A percentile compares a stretch with the other conserved stretches of the same genome.
Conservation (phyloP, 306 rosid genomes). For the Pachyrhizus erosus region DNA sequence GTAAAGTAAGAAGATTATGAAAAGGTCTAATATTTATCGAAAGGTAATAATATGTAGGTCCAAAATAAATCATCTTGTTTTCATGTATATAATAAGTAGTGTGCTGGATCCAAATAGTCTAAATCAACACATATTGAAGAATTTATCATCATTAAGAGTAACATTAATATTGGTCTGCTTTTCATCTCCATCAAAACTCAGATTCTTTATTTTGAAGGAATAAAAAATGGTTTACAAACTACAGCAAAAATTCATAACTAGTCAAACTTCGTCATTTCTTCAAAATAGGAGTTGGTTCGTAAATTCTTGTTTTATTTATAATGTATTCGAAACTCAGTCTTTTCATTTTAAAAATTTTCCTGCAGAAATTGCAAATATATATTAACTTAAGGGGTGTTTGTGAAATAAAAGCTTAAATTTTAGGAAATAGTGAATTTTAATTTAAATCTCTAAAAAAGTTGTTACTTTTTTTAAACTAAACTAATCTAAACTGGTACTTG, state of each 20-base stretch:
- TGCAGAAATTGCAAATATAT: neutral
- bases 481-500: neutral
- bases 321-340: neutral
- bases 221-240: neutral
- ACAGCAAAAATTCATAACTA: neutral
- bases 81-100: constrained; percentile 17
- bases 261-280: neutral
- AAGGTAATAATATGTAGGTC: constrained; percentile 38
- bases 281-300: neutral
- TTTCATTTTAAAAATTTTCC: neutral
- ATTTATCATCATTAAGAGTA: constrained; percentile 3
- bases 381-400: neutral
- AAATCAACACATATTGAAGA: neutral
- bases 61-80: constrained; percentile 38
- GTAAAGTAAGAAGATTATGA: neutral
- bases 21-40: neutral
- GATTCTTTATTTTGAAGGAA: neutral
- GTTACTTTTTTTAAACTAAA: neutral
- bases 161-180: neutral
- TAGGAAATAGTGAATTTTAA: neutral
- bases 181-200: neutral
- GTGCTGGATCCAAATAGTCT: constrained; percentile 17
- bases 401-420: neutral
- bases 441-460: neutral
- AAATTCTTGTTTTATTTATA: neutral